Evolutionary conservation across 495 filamentous ascomycete genomes (phyloP), one percentile per base, ranked within the genome.

Genomic region (Daldinia concentrica): DNA sequence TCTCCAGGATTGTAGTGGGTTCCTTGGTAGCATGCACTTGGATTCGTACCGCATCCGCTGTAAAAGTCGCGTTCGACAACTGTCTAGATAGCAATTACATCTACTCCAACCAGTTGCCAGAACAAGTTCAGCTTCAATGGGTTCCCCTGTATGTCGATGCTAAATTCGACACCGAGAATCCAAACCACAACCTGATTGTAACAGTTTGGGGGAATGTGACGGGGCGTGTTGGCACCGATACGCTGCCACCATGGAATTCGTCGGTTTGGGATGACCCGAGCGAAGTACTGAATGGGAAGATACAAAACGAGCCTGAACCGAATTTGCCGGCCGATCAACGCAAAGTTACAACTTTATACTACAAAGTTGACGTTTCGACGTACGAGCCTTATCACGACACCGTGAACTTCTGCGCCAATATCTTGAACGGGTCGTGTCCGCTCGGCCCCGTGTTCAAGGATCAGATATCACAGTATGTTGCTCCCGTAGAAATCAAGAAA

Each of bases 151-250:
- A 85, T 62, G 85, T 96, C 64, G 87, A 89, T 70, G 96, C 92
- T 62, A 80, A 79, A 12, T 97, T 96, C 81, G 85, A 93, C 70
- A 80, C 87, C 24, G 77, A 80, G 19, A 80, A 86, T 62, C 76
- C 87, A 11, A 86, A 85, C 56, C 88, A 93, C 74, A 88, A 88
- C 39, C 82, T 99, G 30, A 88, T 87, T 63, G 81, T 98, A 29
- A 97, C 90, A 1, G 88, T 97, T 22, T 98, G 93, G 81, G 94
- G 94, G 24, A 97, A 98, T 79, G 93, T 98, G 22, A 90, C 90
- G 27, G 95, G 95, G 7, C 80, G 81, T 24, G 77, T 74, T 29
- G 77, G 73, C 19, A 65, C 75, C 50, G 68, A 73, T n/a, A 51
- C 77, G 60, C 83, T 88, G 64, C 92, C 92, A 45, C 77, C 86